Base-by-base conservation (phyloP, 768 basidiomycete genomes). In the Pleurotus eryngii region DNA sequence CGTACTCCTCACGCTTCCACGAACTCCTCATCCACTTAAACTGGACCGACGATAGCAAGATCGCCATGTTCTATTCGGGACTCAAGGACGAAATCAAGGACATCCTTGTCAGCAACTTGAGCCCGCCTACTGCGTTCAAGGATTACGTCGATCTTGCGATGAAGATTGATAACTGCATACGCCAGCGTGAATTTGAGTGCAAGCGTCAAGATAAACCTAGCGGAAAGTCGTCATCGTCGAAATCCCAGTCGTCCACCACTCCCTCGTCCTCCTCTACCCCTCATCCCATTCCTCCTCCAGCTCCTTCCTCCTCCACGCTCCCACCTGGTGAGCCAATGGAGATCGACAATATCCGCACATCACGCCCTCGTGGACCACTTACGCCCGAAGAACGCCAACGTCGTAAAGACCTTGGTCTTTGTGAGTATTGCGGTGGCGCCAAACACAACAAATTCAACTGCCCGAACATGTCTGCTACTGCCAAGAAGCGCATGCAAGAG, bases 1-100 rank as follows among this genome's bases (percentile, higher is more conserved):
- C 57, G 11, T 75, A 70, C 57, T 61, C 66, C 46, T 60, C 65
- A 22, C 61, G 57, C 35, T 74, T 69, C 59, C 46, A 59, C 27
- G 68, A 74, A 49, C 57, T 65, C 40, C 46, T 65, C 18, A 55
- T 49, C 30, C 62, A 72, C 22, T 51, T 73, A 3, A 61, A 70
- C n/a, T 62, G 64, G 63, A 67, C 66, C 15, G 67, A 74, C 2
- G 57, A 67, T 40, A 72, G 67, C 17, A 70, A 71, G 47, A 74
- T 75, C 37, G 65, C 68, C 14, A 47, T 61, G 35, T 74, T 70
- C 60, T 63, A 65, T 14, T 58, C 65, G 5, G 63, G 69, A 9
- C 63, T 74, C 43, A 73, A 74, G 58, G 57, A 61, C 6, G 40
- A 57, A 3, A 54, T 74, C 51, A 64, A 70, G 55, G 62, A 65